These are phyloP conservation scores for Aspergillus pseudoterreus DNA, from an alignment of 2,329 filamentous ascomycete genomes.

Conservation along the genomic window DNA sequence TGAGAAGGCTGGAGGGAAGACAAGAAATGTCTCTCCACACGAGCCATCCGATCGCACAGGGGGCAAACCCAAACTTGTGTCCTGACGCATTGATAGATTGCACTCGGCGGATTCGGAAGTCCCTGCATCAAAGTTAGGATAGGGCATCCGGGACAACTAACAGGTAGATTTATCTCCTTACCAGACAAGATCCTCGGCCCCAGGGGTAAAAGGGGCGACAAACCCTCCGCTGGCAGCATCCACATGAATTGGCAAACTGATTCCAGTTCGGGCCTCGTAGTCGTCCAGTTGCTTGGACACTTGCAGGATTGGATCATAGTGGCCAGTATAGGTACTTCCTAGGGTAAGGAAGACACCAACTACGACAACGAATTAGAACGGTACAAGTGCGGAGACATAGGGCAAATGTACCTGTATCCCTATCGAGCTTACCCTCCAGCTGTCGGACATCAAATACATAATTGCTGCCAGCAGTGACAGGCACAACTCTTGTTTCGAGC, in stretches of 20 bases:
- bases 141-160: neutral
- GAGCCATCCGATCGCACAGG: conserved; percentile 66
- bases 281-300: neutral
- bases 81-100: conserved; percentile 17
- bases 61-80: conserved; percentile 46
- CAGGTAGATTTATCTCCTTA: neutral
- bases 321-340: conserved; percentile 9
- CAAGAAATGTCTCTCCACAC: conserved; percentile 60
- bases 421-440: neutral
- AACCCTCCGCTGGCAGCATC: conserved; percentile 25
- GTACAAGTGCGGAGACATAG: neutral
- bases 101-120: conserved; percentile 19
- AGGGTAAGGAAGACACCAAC: conserved; percentile 5
- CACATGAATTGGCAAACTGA: conserved; percentile 15
- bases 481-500: conserved; percentile 2
- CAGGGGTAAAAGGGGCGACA: conserved; percentile 20
- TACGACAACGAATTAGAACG: neutral
- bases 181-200: conserved; percentile 12
- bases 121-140: neutral
- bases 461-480: neutral
- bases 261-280: neutral
- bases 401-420: neutral
- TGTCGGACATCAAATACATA: neutral
- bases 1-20: conserved; percentile 61
- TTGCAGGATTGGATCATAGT: conserved; percentile 1